phyloP scores from a whole-genome alignment of 176 grass and related monocot genomes.

The Cymbopogon citratus region DNA sequence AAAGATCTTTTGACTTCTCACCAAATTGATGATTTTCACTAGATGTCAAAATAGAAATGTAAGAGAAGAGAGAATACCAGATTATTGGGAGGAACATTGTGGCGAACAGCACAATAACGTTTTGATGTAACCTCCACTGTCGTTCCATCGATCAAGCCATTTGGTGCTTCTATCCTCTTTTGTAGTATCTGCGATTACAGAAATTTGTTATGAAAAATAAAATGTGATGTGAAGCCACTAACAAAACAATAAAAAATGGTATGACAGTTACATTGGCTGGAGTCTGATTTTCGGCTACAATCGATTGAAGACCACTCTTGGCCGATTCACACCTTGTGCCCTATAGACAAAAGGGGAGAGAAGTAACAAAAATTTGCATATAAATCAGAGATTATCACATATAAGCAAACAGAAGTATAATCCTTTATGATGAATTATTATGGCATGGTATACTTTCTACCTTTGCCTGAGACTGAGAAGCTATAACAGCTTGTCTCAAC shows the following conservation, averaged over 20 bases:
- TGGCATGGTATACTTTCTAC: not conserved
- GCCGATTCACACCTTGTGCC: conserved; percentile 10
- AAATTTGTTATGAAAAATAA: not conserved
- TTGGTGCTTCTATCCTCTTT: not conserved
- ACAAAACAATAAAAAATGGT: not conserved
- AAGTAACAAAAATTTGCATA: not conserved
- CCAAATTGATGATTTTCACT: not conserved
- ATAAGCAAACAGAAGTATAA: not conserved
- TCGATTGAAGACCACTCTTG: not conserved
- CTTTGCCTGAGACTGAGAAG: not conserved
- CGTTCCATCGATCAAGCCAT: not conserved
- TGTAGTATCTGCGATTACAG: not conserved
- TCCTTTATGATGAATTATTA: not conserved
- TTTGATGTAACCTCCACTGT: conserved; percentile 8
- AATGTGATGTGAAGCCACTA: not conserved
- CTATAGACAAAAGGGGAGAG: not conserved
- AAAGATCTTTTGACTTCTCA: not conserved
- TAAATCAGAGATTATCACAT: not conserved
- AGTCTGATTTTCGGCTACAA: conserved; percentile 16
- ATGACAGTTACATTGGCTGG: not conserved
- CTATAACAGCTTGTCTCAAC: not conserved
- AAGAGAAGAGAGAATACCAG: not conserved
- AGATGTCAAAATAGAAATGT: not conserved
- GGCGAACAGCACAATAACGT: not conserved
- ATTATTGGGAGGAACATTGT: not conserved